These are phyloP conservation scores for Hyaloraphidium curvatum DNA, from an alignment of 192 early-diverging fungal genomes.

Conservation along the genomic window DNA sequence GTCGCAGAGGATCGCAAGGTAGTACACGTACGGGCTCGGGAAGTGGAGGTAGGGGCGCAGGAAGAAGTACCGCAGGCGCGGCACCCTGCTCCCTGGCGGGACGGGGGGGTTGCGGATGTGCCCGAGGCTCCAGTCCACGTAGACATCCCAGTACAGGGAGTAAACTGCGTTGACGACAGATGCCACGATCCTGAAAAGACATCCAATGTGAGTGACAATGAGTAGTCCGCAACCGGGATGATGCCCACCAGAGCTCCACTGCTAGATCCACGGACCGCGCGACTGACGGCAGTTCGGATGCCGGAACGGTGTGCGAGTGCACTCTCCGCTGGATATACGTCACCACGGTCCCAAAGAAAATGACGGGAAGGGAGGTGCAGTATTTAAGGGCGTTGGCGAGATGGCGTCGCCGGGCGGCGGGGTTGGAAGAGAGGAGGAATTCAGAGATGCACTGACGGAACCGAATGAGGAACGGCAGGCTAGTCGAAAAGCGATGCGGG, in stretches of 20 bases:
- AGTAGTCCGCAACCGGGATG: not conserved
- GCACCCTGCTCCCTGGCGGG: not conserved
- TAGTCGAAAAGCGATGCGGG: conserved; percentile 9
- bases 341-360: no score
- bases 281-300: no score
- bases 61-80: conserved; percentile 7
- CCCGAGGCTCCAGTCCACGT: conserved; percentile 71
- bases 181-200: conserved; percentile 24
- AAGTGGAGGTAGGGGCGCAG: conserved; percentile 52
- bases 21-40: conserved; percentile 40
- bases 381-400: conserved; percentile 89
- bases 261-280: conserved; percentile 20
- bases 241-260: conserved; percentile 27
- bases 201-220: not conserved
- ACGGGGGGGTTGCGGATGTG: conserved; percentile 16
- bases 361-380: conserved; percentile 59
- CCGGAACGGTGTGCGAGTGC: no score
- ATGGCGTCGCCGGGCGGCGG: conserved; percentile 36
- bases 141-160: conserved; percentile 91
- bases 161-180: conserved; percentile 76
- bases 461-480: conserved; percentile 58
- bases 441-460: conserved; percentile 61
- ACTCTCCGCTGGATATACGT: no score
- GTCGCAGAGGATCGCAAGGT: conserved; percentile 57
- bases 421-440: conserved; percentile 26